Evolutionary conservation across 2,329 filamentous ascomycete genomes (phyloP).

Genomic region (Calonectria naviculata): DNA sequence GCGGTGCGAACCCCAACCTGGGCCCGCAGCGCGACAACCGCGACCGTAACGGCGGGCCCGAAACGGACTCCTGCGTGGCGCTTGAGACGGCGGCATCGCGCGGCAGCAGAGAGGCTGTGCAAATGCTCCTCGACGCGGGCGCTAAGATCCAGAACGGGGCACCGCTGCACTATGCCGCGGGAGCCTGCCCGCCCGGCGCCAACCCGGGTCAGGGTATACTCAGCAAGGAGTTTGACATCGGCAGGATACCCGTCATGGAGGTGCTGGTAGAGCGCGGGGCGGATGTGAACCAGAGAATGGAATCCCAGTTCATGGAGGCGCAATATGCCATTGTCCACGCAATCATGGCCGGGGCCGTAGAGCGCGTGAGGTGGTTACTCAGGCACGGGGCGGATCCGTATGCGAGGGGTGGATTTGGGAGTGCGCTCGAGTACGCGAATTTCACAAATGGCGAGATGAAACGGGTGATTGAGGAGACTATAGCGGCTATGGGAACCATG

Average conservation of each 20-base stretch:
- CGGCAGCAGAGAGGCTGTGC: constrained; percentile 11
- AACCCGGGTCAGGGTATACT: constrained; percentile 6
- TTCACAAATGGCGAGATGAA: constrained; percentile 28
- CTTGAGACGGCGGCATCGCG: constrained; percentile 23
- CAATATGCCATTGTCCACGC: constrained; percentile 31
- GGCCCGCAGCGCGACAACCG: constrained; percentile 19
- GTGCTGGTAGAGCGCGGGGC: constrained; percentile 25
- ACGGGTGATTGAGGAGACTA: constrained; percentile 10
- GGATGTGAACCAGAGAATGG: constrained; percentile 20
- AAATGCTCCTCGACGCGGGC: constrained; percentile 27
- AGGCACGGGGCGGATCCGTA: constrained; percentile 28
- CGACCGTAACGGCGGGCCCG: constrained; percentile 23
- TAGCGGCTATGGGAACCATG: not conserved
- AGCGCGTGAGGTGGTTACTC: constrained; percentile 33
- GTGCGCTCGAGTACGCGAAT: constrained; percentile 20
- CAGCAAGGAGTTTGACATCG: constrained; percentile 14
- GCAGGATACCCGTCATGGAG: constrained; percentile 29
- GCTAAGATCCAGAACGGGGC: constrained; percentile 25
- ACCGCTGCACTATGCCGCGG: constrained; percentile 30
- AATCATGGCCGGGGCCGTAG: constrained; percentile 29
- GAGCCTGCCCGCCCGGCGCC: not conserved
- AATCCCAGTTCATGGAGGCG: constrained; percentile 15
- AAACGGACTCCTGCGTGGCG: constrained; percentile 20
- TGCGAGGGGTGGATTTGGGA: constrained; percentile 24
- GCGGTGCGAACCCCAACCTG: constrained; percentile 33